A percentile compares a stretch with the other conserved stretches of the same genome.
Evolutionary conservation across 805 yeast species (phyloP).

Genomic region (Yarrowia sp.): DNA sequence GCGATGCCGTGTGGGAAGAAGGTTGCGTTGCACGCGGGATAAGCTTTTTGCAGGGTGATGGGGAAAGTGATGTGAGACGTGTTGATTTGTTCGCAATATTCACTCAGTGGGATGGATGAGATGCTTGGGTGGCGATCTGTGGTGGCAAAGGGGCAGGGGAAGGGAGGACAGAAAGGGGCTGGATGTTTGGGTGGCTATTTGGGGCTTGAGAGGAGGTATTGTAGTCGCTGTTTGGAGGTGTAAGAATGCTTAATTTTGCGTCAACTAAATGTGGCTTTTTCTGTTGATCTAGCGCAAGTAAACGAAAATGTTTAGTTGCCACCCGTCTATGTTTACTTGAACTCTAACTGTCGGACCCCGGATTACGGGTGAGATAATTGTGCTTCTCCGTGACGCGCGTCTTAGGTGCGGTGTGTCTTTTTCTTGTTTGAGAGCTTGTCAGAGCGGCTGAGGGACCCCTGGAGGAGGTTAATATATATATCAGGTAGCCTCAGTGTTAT

Average conservation of each 20-base stretch:
- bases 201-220: too few relatives aligned
- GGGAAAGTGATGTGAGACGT: neutral
- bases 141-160: neutral
- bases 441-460: neutral
- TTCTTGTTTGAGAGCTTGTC: neutral
- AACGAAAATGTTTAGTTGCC: too few relatives aligned
- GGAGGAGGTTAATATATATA: too few relatives aligned
- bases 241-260: neutral
- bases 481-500: too few relatives aligned
- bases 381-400: neutral
- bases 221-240: neutral
- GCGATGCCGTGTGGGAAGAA: neutral
- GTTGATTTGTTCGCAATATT: neutral
- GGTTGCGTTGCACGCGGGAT: neutral
- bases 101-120: neutral
- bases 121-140: neutral
- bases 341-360: constrained; percentile 4
- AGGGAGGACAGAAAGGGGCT: neutral
- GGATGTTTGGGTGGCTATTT: too few relatives aligned
- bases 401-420: neutral
- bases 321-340: neutral
- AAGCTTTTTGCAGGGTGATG: neutral
- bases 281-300: neutral
- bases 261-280: neutral
- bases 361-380: neutral